phyloP scores from a whole-genome alignment of 2,329 filamentous ascomycete genomes.

The Monosporascus sp. region DNA sequence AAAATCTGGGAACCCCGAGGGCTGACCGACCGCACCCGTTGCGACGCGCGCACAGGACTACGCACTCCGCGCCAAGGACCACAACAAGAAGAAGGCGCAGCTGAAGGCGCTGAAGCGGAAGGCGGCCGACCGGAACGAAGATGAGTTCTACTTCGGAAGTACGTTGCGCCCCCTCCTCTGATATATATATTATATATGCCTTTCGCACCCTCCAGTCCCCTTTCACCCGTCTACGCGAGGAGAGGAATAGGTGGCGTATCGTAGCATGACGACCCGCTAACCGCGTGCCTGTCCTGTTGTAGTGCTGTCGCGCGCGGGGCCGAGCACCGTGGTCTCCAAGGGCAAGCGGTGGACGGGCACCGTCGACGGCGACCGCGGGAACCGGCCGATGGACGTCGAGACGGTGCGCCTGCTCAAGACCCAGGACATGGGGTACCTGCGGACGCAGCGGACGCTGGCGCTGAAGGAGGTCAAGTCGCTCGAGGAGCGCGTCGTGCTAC shows the following conservation, averaged over 20 bases:
- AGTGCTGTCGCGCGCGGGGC: conserved; percentile 56
- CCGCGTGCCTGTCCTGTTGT: background rate
- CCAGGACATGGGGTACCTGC: conserved; percentile 61
- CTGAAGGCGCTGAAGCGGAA: conserved; percentile 57
- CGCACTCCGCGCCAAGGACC: conserved; percentile 59
- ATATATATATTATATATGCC: background rate
- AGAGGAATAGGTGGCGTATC: no score
- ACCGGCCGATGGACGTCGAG: conserved; percentile 49
- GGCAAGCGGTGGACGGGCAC: conserved; percentile 51
- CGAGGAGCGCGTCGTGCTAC: conserved; percentile 48
- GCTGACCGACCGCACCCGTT: no score
- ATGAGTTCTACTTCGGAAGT: conserved; percentile 67
- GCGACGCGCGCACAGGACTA: conserved; percentile 45
- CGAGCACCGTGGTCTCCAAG: conserved; percentile 42
- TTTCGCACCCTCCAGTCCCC: background rate
- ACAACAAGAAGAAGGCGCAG: conserved; percentile 58
- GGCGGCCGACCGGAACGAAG: conserved; percentile 61
- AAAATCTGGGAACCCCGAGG: no score
- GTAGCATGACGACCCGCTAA: no score
- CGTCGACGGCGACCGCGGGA: conserved; percentile 53
- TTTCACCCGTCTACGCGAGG: no score
- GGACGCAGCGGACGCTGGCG: conserved; percentile 56
- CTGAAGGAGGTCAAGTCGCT: conserved; percentile 52
- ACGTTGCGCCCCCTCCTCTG: background rate
- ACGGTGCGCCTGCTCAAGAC: conserved; percentile 61